These are phyloP conservation scores for Mesembryanthemum crystallinum DNA, from an alignment of 148 eudicot species.

Conservation along the genomic window DNA sequence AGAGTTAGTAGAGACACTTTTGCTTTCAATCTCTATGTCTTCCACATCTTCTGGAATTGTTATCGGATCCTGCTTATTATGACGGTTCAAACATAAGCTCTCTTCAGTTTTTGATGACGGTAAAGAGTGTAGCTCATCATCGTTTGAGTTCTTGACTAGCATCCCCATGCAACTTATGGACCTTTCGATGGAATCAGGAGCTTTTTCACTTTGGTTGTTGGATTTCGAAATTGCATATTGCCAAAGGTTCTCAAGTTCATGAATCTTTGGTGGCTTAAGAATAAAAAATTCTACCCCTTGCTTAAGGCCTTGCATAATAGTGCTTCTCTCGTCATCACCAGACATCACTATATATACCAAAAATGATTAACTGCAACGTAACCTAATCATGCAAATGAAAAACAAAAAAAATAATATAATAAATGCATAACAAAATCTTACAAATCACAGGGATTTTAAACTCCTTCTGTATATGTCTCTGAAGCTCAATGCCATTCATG, in stretches of 20 bases:
- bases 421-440: constrained; percentile 8
- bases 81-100: background rate
- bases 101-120: background rate
- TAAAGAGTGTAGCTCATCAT: background rate
- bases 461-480: constrained; percentile 15
- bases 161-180: background rate
- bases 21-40: background rate
- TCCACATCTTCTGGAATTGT: background rate
- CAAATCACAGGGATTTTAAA: constrained; percentile 26
- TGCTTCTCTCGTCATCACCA: constrained; percentile 4
- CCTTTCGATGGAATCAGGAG: background rate
- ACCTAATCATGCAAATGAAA: no score
- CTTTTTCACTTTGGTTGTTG: background rate
- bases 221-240: constrained; percentile 13
- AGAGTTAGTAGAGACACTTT: background rate
- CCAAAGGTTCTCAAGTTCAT: constrained; percentile 18
- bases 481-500: constrained; percentile 26
- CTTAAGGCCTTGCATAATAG: background rate
- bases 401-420: background rate
- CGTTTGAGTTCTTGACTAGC: background rate
- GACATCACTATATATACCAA: constrained; percentile 21
- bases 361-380: no score
- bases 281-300: constrained; percentile 9
- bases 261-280: constrained; percentile 13
- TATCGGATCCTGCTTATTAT: background rate